These are phyloP conservation scores for Gossypium schwendimanii DNA, from an alignment of 441 rosid species.

Conservation along the genomic window DNA sequence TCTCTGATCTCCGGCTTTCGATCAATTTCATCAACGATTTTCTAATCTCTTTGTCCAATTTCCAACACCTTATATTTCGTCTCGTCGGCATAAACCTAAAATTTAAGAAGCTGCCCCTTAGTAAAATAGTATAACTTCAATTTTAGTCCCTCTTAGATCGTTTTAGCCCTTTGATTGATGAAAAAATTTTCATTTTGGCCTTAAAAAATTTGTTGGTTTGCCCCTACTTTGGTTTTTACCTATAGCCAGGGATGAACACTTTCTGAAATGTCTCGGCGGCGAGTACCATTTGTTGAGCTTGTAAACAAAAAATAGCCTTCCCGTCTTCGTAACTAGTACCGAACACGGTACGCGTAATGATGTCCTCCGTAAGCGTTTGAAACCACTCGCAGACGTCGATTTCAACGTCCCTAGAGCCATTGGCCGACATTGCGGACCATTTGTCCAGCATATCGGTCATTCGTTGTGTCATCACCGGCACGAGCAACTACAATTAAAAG, in stretches of 20 bases:
- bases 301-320: constrained; percentile 59
- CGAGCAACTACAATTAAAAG: constrained; percentile 36
- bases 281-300: constrained; percentile 67
- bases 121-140: too few relatives aligned
- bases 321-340: constrained; percentile 85
- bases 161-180: too few relatives aligned
- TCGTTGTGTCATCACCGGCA: constrained; percentile 73
- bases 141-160: too few relatives aligned
- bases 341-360: constrained; percentile 68
- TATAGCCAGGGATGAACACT: constrained; percentile 80
- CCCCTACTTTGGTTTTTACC: constrained; percentile 26
- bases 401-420: constrained; percentile 37
- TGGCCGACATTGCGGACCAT: constrained; percentile 42
- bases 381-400: constrained; percentile 82
- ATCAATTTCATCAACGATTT: constrained; percentile 55
- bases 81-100: constrained; percentile 47
- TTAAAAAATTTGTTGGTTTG: too few relatives aligned
- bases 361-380: constrained; percentile 72
- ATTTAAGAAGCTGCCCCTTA: not conserved
- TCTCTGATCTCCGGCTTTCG: constrained; percentile 26
- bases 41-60: constrained; percentile 59
- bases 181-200: too few relatives aligned
- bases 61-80: constrained; percentile 72
- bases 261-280: constrained; percentile 77
- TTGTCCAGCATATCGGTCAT: constrained; percentile 66